These are phyloP conservation scores for Apiospora pterosperma DNA, from an alignment of 2,329 filamentous ascomycete species.

Conservation along the genomic window DNA sequence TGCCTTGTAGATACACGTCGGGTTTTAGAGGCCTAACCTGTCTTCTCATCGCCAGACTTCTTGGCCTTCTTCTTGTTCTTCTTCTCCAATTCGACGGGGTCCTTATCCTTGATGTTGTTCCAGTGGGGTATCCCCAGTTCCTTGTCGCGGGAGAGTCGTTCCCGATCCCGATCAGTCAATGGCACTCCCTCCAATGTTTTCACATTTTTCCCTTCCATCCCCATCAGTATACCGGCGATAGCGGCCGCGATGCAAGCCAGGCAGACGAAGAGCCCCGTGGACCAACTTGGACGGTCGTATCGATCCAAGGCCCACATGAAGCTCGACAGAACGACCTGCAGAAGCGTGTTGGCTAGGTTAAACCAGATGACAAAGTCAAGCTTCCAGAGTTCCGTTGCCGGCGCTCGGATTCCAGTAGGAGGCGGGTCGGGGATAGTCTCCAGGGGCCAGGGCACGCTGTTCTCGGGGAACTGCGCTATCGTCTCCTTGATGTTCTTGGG, in stretches of 20 bases:
- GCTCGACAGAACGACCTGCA: slow-evolving; percentile 69
- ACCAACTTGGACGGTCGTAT: slow-evolving; percentile 72
- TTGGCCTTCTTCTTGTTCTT: slow-evolving; percentile 32
- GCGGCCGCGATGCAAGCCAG: slow-evolving; percentile 69
- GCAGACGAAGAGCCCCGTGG: slow-evolving; percentile 74
- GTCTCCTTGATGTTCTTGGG: slow-evolving; percentile 47
- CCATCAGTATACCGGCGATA: slow-evolving; percentile 66
- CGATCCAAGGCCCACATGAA: slow-evolving; percentile 84
- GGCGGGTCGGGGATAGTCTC: slow-evolving; percentile 62
- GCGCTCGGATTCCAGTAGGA: slow-evolving; percentile 68
- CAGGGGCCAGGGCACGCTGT: slow-evolving; percentile 59
- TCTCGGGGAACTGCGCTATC: slow-evolving; percentile 33
- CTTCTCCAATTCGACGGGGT: slow-evolving; percentile 39
- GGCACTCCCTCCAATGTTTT: slow-evolving; percentile 71
- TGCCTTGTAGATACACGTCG: neutral
- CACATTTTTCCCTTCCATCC: slow-evolving; percentile 66
- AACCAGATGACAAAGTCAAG: slow-evolving; percentile 77
- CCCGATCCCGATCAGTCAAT: slow-evolving; percentile 52
- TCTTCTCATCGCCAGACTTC: slow-evolving; percentile 8
- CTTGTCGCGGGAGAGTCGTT: slow-evolving; percentile 47
- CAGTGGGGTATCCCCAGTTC: slow-evolving; percentile 56
- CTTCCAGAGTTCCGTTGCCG: slow-evolving; percentile 68
- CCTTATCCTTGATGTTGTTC: slow-evolving; percentile 53
- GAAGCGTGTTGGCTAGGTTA: slow-evolving; percentile 74
- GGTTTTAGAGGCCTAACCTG: neutral